Evolutionary conservation across 495 filamentous ascomycete genomes (phyloP), one percentile per base, ranked within the genome.

Genomic region (Penicillium dipodomyicola): DNA sequence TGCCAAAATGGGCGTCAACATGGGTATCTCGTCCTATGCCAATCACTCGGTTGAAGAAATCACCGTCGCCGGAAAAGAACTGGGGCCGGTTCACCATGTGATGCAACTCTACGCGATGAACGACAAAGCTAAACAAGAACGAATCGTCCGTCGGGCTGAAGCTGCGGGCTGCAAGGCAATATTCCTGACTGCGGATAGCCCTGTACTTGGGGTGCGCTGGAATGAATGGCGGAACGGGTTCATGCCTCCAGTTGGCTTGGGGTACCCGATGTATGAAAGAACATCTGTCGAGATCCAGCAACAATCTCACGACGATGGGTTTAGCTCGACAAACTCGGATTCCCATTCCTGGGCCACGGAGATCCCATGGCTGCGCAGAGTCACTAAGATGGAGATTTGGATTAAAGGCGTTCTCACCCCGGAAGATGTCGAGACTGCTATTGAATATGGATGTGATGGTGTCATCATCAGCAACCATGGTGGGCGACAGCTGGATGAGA

Each of bases 151-250:
- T 22, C 73, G 69, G 23, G 67, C 71, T 3, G 67, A 69, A 35
- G 62, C 58, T 11, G 82, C 85, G 52, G 67, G 71, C 1, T 73
- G 88, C 25, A 80, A 80, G 46, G 85, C 77, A 5, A 80, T 96
- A 43, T 84, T 86, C 52, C 76, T 96, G 20, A 97, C 92, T 5
- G 85, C 95, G 12, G 92, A 97, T 68, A 91, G 90, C 3, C 88
- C 91, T 2, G 84, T 91, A 3, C 84, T 92, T 0, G 92, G 92
- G 1, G 62, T 72, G 0, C 67, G 70, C 8, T 70, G 67, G 42
- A 72, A 67, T 44, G 80, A 82, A 57, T 69, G 67, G 49, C 70
- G 74, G 3, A 76, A 71, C 41, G 63, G 65, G 11, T 78, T 80
- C 47, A 52, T 60, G 11, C 52, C 70, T 0, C 75, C 77, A 0